Evolutionary conservation across 148 eudicot genomes (phyloP), one percentile per base, ranked within the genome.

Genomic region (Rheum nobile): DNA sequence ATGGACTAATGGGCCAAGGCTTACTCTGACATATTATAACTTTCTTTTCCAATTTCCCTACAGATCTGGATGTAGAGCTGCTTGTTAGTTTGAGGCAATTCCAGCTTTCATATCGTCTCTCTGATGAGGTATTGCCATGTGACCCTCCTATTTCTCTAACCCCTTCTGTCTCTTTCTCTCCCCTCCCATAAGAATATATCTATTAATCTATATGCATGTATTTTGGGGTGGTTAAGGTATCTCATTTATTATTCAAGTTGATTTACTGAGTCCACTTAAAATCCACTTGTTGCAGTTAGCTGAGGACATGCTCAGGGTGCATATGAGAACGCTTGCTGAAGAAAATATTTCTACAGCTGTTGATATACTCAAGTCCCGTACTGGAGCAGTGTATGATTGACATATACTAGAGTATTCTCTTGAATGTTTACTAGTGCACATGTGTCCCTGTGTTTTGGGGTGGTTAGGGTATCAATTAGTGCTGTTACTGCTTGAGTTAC

Each of bases 311-410:
- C 88, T 91, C 75, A 85, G 82, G 79, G 91, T 83, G 81, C 93
- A 83, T 79, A 84, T 87, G 67, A 89, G 97, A 77, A 90, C 84
- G 81, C 86, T 91, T 71, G 93, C 80, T 50, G 99, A 92, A 79
- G 89, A 84, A 84, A 80, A 85, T 82, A 85, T 95, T 72, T 81
- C 96, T 37, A 79, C 82, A 65, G 97, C 92, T 65, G 75, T 92
- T 69, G 77, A 72, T 59, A 71, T 74, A 38, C 74, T 90, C 76
- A 95, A 91, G 84, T 90, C 93, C 52, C 86, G 93, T 68, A 74
- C 83, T 44, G 85, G 89, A 82, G 76, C 88, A 80, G 80, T 80
- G 97, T 95, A 91, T 71, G 91, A 29, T 59, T 50, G 24, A 6
- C 41, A 31, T 9, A 67, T 38, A 41, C 43, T 69, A 37, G 1